Conservation (phyloP, 192 early-diverging fungal genomes). For the Linnemannia exigua region DNA sequence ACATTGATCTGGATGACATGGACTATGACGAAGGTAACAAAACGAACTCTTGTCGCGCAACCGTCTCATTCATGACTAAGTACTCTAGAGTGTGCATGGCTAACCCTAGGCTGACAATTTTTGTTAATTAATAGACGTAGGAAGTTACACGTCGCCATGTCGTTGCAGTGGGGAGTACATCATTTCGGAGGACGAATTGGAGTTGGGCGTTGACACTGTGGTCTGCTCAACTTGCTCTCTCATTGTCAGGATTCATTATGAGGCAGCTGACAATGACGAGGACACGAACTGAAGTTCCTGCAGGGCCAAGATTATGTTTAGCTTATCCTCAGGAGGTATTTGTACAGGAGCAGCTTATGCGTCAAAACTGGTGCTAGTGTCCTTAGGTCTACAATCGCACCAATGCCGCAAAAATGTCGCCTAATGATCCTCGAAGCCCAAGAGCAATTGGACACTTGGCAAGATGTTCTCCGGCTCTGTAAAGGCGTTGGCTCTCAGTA, state of each 20-base stretch:
- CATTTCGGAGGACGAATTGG: conserved; percentile 76
- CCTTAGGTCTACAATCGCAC: no score
- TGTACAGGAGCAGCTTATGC: no score
- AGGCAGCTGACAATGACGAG: conserved; percentile 57
- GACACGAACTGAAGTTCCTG: not conserved
- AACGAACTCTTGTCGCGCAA: no score
- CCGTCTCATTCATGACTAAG: not conserved
- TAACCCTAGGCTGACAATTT: not conserved
- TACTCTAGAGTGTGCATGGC: not conserved
- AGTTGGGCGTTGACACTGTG: conserved; percentile 70
- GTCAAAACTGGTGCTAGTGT: no score
- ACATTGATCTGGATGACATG: conserved; percentile 89
- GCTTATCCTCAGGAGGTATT: no score
- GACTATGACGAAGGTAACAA: conserved; percentile 69
- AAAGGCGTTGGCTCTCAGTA: no score
- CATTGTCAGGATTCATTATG: conserved; percentile 77
- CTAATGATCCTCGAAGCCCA: no score
- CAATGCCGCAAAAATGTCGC: no score
- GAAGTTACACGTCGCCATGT: conserved; percentile 67
- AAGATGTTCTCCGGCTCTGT: no score
- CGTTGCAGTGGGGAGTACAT: conserved; percentile 76
- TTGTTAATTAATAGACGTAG: conserved; percentile 19
- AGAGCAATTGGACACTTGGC: no score
- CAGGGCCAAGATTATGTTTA: not conserved
- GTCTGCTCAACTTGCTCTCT: conserved; percentile 79